Evolutionary conservation across 2,329 filamentous ascomycete species (phyloP), one percentile per base, ranked within the genome.

Genomic region (Macrophomina tecta): DNA sequence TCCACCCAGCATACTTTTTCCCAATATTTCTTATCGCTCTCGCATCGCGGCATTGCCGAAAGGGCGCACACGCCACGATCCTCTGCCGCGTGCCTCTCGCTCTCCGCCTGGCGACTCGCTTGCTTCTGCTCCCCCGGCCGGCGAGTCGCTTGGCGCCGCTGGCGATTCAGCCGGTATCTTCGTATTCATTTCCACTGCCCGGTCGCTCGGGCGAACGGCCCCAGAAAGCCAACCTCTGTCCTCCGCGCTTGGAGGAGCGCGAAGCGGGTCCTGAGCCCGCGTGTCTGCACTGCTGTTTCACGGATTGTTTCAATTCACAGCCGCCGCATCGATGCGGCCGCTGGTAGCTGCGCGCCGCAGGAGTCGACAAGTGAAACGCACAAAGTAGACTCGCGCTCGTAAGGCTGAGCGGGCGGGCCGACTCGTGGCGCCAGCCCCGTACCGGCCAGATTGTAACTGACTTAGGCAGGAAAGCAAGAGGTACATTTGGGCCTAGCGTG

Each of bases 111-210:
- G 36, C 28, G 14, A 34, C 51, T 16, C 51, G 9, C 2, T 48
- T 34, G 28, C 23, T 23, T 16, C 28, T 42, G 30, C 56, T 16
- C 16, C 40, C 56, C 40, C 40, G 9, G 40, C n/a, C n/a, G 40
- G 42, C 32, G 30, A 23, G 8, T 49, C 42, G 58, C 45, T 62
- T 62, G 58, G 45, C 55, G 14, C 28, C 40, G 14, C 30, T 61
- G 14, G 28, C 32, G 58, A 34, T 7, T 36, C 45, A 23, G 56
- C 16, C 58, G n/a, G 42, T 62, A 62, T 51, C 42, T 38, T 62
- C 58, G 58, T 62, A 30, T 62, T 62, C 58, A 62, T 62, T 62
- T 62, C 58, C 56, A 38, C 58, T 8, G 40, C 28, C 56, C 55
- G 34, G 16, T 30, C 38, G 30, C 28, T 30, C 14, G 8, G 11